Percentiles rank a stretch among this genome's conserved stretches.
These are phyloP conservation scores for Trichoderma aggressivum DNA, from an alignment of 2,329 filamentous ascomycete species.

Conservation along the genomic window DNA sequence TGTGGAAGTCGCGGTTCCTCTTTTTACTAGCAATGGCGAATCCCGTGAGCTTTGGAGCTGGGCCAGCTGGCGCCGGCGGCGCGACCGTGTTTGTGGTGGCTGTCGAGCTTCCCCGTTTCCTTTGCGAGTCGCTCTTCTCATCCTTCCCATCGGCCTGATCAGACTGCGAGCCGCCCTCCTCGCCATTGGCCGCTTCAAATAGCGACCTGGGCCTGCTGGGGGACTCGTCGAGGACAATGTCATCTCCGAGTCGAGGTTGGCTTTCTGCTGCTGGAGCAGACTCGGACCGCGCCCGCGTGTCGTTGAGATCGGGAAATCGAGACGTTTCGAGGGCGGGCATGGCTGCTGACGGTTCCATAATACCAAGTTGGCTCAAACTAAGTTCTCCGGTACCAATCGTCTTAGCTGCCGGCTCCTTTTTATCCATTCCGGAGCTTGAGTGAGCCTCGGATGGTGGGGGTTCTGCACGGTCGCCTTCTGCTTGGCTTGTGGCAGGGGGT, in stretches of 20 bases:
- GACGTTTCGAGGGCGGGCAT: conserved; percentile 55
- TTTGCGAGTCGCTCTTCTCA: conserved; percentile 62
- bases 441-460: conserved; percentile 33
- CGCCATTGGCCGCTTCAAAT: conserved; percentile 49
- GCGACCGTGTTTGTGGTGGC: conserved; percentile 65
- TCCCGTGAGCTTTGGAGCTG: conserved; percentile 75
- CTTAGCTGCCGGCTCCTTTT: conserved; percentile 74
- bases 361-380: conserved; percentile 83
- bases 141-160: conserved; percentile 63
- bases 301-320: conserved; percentile 50
- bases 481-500: conserved; percentile 29
- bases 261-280: conserved; percentile 54
- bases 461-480: conserved; percentile 40
- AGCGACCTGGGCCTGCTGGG: conserved; percentile 46
- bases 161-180: conserved; percentile 61
- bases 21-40: conserved; percentile 97
- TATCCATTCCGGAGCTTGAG: conserved; percentile 40
- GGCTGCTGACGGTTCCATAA: conserved; percentile 56
- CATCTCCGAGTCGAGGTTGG: conserved; percentile 27
- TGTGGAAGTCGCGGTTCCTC: conserved; percentile 92
- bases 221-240: conserved; percentile 32
- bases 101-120: conserved; percentile 80
- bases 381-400: conserved; percentile 87
- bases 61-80: conserved; percentile 38
- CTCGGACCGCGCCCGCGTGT: conserved; percentile 51